Percentiles rank a stretch among this genome's conserved stretches.
Evolutionary conservation across 2,329 filamentous ascomycete species (phyloP).

Genomic region (Aspergillus quadrilineatus): DNA sequence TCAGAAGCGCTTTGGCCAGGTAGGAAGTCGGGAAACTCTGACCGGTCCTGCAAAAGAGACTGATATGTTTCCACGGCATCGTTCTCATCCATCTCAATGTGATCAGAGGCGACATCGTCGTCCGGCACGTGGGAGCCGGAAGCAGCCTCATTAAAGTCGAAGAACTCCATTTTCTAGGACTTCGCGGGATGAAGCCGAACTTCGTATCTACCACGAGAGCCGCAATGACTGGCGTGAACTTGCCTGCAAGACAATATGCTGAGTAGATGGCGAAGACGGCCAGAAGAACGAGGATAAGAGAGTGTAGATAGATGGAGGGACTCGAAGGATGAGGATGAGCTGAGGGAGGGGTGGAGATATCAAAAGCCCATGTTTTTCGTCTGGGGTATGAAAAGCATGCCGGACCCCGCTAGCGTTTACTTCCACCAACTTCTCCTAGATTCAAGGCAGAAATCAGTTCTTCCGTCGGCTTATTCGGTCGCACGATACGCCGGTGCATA

Average conservation of each 20-base stretch:
- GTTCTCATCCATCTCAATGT: slow-evolving; percentile 38
- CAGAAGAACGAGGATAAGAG: background rate
- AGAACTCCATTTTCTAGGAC: slow-evolving; percentile 45
- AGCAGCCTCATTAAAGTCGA: slow-evolving; percentile 49
- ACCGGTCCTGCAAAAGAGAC: slow-evolving; percentile 44
- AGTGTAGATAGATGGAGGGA: background rate
- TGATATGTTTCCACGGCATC: slow-evolving; percentile 40
- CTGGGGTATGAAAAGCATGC: slow-evolving; percentile 28
- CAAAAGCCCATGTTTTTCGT: slow-evolving; percentile 23
- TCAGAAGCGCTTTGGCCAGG: slow-evolving; percentile 24
- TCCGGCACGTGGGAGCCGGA: slow-evolving; percentile 36
- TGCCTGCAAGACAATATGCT: background rate
- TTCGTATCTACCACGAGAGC: background rate
- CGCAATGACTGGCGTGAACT: background rate
- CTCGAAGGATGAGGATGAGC: background rate
- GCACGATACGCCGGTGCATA: background rate
- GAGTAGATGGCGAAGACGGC: background rate
- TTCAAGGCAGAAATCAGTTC: slow-evolving; percentile 4
- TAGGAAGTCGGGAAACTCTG: slow-evolving; percentile 38
- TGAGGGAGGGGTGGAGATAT: slow-evolving; percentile 17
- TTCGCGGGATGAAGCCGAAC: background rate
- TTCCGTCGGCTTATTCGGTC: background rate
- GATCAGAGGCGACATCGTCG: slow-evolving; percentile 42
- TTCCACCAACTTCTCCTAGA: background rate
- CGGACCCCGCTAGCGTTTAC: slow-evolving; percentile 23